phyloP scores from a whole-genome alignment of 1,139 yeast species.

The Diutina sp. region DNA sequence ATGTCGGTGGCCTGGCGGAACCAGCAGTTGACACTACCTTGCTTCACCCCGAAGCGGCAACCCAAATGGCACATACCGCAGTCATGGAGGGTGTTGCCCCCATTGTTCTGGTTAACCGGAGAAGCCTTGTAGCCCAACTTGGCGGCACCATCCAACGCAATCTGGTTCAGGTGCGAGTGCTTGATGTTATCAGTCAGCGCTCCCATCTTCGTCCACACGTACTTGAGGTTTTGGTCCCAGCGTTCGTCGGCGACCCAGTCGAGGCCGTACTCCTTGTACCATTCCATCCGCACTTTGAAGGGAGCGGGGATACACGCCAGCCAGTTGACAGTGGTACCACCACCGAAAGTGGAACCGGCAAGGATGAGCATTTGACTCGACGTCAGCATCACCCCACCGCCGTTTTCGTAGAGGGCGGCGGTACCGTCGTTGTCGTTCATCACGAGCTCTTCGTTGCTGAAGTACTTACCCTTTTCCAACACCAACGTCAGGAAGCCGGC shows the following conservation, averaged over 20 bases:
- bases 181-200: conserved; percentile 22
- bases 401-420: conserved; percentile 25
- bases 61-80: conserved; percentile 45
- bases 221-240: conserved; percentile 35
- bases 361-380: conserved; percentile 27
- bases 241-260: conserved; percentile 34
- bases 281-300: conserved; percentile 39
- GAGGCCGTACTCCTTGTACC: conserved; percentile 36
- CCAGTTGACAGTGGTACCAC: conserved; percentile 54
- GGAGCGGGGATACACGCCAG: conserved; percentile 45
- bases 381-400: conserved; percentile 21
- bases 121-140: conserved; percentile 33
- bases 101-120: conserved; percentile 37
- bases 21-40: conserved; percentile 43
- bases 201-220: conserved; percentile 41
- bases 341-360: conserved; percentile 50
- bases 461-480: conserved; percentile 42
- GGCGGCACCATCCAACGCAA: conserved; percentile 30
- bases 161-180: conserved; percentile 36
- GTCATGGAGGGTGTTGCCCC: conserved; percentile 28
- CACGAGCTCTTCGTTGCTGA: conserved; percentile 20
- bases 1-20: conserved; percentile 33
- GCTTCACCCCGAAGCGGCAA: conserved; percentile 39
- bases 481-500: conserved; percentile 35
- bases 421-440: conserved; percentile 29